Evolutionary conservation across 2,329 filamentous ascomycete genomes (phyloP).

Genomic region (Pezicula carpinea): DNA sequence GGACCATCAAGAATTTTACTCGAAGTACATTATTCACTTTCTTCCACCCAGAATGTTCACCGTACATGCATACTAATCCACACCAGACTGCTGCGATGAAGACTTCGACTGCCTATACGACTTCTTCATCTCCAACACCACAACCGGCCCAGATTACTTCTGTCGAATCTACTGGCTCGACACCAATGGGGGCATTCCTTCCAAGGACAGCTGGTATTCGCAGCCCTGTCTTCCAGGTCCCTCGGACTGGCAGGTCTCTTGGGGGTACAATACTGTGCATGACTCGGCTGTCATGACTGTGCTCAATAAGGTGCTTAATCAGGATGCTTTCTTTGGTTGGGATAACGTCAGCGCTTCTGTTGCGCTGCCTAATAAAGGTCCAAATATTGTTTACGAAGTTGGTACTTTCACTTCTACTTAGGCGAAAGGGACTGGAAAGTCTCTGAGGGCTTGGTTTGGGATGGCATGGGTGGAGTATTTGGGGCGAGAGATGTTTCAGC

Average conservation of each 20-base stretch:
- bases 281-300: constrained; percentile 14
- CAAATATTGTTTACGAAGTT: constrained; percentile 8
- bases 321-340: constrained; percentile 13
- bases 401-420: constrained; percentile 3
- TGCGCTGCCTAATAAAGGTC: constrained; percentile 5
- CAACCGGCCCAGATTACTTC: background rate
- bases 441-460: no score
- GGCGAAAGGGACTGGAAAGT: background rate
- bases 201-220: background rate
- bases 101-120: background rate
- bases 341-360: constrained; percentile 2
- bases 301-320: background rate
- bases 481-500: no score
- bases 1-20: constrained; percentile 9
- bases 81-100: background rate
- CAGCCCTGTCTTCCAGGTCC: background rate
- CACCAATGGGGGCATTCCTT: background rate
- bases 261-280: constrained; percentile 8
- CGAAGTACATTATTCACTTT: constrained; percentile 3
- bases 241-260: constrained; percentile 6
- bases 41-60: background rate
- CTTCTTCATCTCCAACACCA: constrained; percentile 1
- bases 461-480: no score
- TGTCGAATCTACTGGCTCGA: background rate
- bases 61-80: background rate